Evolutionary conservation across 148 eudicot genomes (phyloP), one percentile per base, ranked within the genome.

Genomic region (Heliamphora exappendiculata): DNA sequence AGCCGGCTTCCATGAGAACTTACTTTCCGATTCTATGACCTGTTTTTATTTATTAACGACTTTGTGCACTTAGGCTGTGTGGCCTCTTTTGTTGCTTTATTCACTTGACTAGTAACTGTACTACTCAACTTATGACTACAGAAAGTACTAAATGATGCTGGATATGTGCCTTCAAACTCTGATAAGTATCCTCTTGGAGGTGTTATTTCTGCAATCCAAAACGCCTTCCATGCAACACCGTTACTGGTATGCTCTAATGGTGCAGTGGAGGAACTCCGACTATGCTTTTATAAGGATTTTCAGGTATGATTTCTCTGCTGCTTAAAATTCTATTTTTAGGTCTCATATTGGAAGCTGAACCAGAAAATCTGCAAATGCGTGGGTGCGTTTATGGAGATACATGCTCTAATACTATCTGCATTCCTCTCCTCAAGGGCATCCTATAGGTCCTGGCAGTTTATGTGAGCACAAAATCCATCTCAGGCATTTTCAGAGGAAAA

Each of bases 151-250:
- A 77, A 70, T 80, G 88, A 89, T 82, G 97, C 90, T 76, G 98
- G 98, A 65, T 94, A 92, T 67, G 84, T 88, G 68, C 87, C 98
- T 77, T 94, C 98, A 54, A 89, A 94, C 75, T 82, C 96, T 62
- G 98, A 94, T 73, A 92, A 87, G 70, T 92, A 94, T 86, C 98
- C 97, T 77, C 70, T 88, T 28, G 92, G 96, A 58, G 98, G 97
- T 75, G 82, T 94, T 73, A 85, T 86, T 76, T 79, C 97, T 55
- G 94, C 96, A 49, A 86, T 94, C 63, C 90, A 92, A 83, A 94
- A 94, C 82, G 94, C 97, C 80, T 94, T 90, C 79, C 97, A 91
- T 79, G 81, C 83, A 51, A 82, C 97, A 11, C 98, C 98, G 42
- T 64, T n/a, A 67, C 39, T 94, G 29, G 39, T 33, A 70, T 94